phyloP scores from a whole-genome alignment of 805 yeast species.

The Wickerhamomyces ciferrii region DNA sequence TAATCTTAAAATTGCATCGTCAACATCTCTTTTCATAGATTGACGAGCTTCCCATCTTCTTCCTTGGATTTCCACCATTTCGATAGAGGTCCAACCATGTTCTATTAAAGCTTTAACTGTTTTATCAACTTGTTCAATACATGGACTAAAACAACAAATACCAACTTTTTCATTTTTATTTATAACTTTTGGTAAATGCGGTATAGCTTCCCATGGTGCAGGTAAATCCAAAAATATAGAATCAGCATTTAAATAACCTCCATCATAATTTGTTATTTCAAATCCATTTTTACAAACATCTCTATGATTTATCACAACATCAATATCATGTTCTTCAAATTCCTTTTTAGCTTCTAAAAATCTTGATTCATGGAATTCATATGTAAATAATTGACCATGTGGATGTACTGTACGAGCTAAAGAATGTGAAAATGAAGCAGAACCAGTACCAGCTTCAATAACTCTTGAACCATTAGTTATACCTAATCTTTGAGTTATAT shows the following conservation, averaged over 20 bases:
- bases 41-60: conserved; percentile 86
- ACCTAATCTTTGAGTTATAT: conserved; percentile 76
- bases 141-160: conserved; percentile 95
- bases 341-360: conserved; percentile 75
- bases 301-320: conserved; percentile 75
- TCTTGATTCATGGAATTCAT: conserved; percentile 87
- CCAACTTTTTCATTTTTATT: conserved; percentile 47
- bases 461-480: conserved; percentile 73
- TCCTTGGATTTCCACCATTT: conserved; percentile 88
- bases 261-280: conserved; percentile 35
- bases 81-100: conserved; percentile 79
- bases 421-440: conserved; percentile 93
- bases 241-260: conserved; percentile 46
- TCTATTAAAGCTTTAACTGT: conserved; percentile 71
- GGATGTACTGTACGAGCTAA: conserved; percentile 66
- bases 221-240: conserved; percentile 89
- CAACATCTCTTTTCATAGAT: conserved; percentile 76
- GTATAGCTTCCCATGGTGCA: conserved; percentile 95
- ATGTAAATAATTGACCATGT: conserved; percentile 68
- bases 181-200: conserved; percentile 56
- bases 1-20: conserved; percentile 75
- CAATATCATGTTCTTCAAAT: conserved; percentile 67
- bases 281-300: conserved; percentile 93
- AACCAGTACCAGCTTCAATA: conserved; percentile 97
- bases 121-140: conserved; percentile 93